Evolutionary conservation across 352 stramenopile genomes (phyloP).

Genomic region (Phytophthora rubi): DNA sequence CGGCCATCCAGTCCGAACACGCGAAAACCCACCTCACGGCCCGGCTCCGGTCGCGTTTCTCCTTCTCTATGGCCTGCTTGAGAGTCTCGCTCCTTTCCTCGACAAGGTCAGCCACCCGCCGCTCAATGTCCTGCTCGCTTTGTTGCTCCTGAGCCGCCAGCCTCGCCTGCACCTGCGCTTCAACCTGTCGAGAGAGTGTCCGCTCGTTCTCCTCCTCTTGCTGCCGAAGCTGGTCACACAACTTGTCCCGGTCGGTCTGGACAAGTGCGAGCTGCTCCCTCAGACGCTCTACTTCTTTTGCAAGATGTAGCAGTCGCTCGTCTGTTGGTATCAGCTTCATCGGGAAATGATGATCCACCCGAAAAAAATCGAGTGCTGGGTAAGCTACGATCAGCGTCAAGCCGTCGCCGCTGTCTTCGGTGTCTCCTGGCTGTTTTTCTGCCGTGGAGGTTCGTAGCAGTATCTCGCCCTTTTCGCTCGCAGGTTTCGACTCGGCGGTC

Average conservation of each 20-base stretch:
- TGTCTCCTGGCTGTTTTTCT: constrained; percentile 15
- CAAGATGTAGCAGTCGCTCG: constrained; percentile 19
- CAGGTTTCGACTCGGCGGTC: constrained; percentile 29
- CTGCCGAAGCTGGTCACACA: constrained; percentile 32
- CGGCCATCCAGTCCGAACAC: constrained; percentile 36
- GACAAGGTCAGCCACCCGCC: constrained; percentile 16
- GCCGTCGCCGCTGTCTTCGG: neutral
- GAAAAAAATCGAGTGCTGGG: constrained; percentile 47
- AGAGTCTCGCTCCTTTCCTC: constrained; percentile 12
- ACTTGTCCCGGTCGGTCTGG: constrained; percentile 22
- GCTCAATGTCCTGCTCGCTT: constrained; percentile 20
- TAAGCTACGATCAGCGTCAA: constrained; percentile 44
- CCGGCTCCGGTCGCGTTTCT: constrained; percentile 19
- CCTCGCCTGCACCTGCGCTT: constrained; percentile 15
- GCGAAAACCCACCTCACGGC: constrained; percentile 32
- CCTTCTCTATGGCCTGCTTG: constrained; percentile 8
- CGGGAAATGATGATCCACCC: constrained; percentile 40
- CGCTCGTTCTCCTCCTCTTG: constrained; percentile 33
- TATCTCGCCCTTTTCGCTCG: constrained; percentile 40
- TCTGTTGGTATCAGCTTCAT: constrained; percentile 32
- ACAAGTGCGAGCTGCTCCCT: constrained; percentile 19
- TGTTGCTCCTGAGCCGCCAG: constrained; percentile 12
- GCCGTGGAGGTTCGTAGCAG: constrained; percentile 35
- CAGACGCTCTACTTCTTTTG: constrained; percentile 21
- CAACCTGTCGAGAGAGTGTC: constrained; percentile 14